These are phyloP conservation scores for Aspergillus olivimuriae DNA, from an alignment of 495 filamentous ascomycete genomes.

Conservation along the genomic window DNA sequence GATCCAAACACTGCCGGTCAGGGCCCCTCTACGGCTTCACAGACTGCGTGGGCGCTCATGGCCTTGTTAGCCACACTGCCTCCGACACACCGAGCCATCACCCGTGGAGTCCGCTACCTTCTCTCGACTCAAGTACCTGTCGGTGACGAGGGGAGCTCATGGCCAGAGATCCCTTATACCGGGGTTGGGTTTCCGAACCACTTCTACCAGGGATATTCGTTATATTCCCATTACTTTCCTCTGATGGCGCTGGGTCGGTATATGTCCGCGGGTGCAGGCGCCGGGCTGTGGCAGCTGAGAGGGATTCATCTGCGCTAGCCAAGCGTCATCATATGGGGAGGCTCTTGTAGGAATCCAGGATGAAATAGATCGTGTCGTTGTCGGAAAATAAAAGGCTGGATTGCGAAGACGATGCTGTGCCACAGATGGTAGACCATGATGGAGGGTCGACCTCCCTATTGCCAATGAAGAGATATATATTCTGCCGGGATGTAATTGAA, in stretches of 20 bases:
- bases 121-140: not conserved
- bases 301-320: not conserved
- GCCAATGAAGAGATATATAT: no score
- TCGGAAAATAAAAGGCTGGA: no score
- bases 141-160: conserved; percentile 12
- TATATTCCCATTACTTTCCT: conserved; percentile 35
- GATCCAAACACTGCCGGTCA: conserved; percentile 10
- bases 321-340: no score
- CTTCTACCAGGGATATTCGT: conserved; percentile 28
- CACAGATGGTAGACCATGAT: no score
- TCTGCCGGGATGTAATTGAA: no score
- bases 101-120: not conserved
- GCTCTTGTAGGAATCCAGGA: no score
- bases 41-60: not conserved
- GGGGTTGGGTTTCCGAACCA: conserved; percentile 30
- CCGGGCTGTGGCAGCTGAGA: not conserved
- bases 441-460: no score
- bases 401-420: no score
- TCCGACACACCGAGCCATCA: not conserved
- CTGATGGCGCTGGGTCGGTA: conserved; percentile 35
- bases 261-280: not conserved
- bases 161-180: conserved; percentile 22
- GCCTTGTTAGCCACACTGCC: not conserved
- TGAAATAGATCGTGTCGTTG: no score
- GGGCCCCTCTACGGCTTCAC: conserved; percentile 14